These are phyloP conservation scores for Annulohypoxylon maeteangense DNA, from an alignment of 495 filamentous ascomycete species.

Conservation along the genomic window DNA sequence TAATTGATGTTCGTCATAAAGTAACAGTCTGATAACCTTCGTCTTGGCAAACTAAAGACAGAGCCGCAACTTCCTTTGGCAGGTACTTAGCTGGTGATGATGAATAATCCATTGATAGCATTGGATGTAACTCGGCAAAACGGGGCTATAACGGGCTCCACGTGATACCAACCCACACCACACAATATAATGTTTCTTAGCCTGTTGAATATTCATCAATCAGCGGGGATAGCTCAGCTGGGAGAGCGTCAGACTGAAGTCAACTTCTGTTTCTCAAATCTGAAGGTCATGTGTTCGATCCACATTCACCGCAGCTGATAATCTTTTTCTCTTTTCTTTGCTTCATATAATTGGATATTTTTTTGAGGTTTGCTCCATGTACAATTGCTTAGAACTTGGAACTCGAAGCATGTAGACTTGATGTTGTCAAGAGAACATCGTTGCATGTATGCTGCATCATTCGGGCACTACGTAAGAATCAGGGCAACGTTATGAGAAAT, in stretches of 20 bases:
- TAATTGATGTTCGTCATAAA: background rate
- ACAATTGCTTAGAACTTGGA: too few relatives aligned
- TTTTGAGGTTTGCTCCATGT: background rate
- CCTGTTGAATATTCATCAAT: background rate
- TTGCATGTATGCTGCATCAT: too few relatives aligned
- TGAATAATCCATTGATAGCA: background rate
- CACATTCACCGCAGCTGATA: constrained; percentile 4
- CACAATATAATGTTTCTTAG: background rate
- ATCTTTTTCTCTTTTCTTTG: background rate
- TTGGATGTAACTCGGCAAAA: background rate
- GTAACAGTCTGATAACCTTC: background rate
- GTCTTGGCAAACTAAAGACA: background rate
- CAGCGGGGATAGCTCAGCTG: background rate
- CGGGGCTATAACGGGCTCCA: background rate
- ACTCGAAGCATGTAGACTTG: too few relatives aligned
- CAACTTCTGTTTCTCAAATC: constrained; percentile 5
- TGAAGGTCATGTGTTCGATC: constrained; percentile 11
- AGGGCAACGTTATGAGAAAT: too few relatives aligned
- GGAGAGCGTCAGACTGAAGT: constrained; percentile 8
- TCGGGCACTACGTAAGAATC: too few relatives aligned
- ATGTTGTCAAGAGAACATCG: too few relatives aligned
- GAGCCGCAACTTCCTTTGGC: background rate
- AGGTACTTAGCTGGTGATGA: background rate
- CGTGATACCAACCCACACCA: background rate
- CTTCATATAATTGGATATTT: background rate